Evolutionary conservation across 2,329 filamentous ascomycete species (phyloP).

Genomic region (Juglanconis oblonga): DNA sequence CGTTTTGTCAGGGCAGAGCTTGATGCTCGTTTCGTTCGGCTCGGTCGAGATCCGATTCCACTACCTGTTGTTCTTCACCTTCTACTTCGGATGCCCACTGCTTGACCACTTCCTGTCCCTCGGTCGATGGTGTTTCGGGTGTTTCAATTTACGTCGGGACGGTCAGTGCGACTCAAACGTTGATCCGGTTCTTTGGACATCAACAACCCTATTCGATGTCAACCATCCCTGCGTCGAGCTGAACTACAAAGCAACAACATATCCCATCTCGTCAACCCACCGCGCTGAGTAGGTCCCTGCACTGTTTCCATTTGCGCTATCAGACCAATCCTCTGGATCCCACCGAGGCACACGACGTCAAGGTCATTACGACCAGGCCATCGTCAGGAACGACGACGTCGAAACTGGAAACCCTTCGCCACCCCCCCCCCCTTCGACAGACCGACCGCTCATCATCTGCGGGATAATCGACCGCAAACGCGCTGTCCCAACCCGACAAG

Average conservation of each 20-base stretch:
- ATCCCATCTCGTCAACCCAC: constrained; percentile 12
- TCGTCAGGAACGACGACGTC: background rate
- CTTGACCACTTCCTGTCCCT: constrained; percentile 25
- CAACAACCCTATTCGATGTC: constrained; percentile 26
- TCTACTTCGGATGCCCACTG: constrained; percentile 20
- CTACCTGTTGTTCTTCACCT: constrained; percentile 20
- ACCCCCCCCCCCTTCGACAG: background rate
- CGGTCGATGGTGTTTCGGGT: constrained; percentile 36
- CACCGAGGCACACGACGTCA: background rate
- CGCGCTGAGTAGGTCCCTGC: constrained; percentile 1
- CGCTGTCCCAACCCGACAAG: background rate
- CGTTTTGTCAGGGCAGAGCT: constrained; percentile 4
- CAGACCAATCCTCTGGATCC: constrained; percentile 7
- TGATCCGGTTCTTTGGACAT: constrained; percentile 33
- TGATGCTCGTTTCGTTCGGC: constrained; percentile 17
- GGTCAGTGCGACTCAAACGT: constrained; percentile 38
- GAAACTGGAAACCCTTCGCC: background rate
- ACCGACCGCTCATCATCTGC: background rate
- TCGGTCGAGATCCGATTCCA: constrained; percentile 20
- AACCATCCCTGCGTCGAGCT: constrained; percentile 10
- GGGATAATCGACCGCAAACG: background rate
- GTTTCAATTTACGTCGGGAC: constrained; percentile 36
- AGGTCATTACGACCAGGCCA: background rate
- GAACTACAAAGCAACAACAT: constrained; percentile 15
- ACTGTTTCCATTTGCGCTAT: constrained; percentile 4